phyloP scores from a whole-genome alignment of 192 early-diverging fungal genomes.

The Funneliformis geosporum region DNA sequence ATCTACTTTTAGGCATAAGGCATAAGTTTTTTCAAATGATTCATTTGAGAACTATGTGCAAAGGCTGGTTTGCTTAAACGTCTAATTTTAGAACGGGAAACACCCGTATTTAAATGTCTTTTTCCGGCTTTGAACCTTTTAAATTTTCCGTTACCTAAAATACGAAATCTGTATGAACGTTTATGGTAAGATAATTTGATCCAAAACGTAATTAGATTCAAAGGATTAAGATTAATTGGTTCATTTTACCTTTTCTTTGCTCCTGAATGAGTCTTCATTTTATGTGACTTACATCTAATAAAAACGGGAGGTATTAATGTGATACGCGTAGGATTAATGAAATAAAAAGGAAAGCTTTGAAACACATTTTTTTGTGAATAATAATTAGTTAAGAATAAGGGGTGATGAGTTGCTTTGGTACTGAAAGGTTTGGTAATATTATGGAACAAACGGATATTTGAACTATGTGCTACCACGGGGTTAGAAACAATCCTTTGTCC shows the following conservation, averaged over 20 bases:
- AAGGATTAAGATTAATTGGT: not conserved
- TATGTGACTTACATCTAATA: not conserved
- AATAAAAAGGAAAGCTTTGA: not conserved
- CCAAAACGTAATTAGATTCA: not conserved
- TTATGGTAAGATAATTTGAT: not conserved
- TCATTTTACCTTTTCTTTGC: slow-evolving; percentile 17
- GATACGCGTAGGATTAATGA: not conserved
- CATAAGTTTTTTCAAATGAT: slow-evolving; percentile 11
- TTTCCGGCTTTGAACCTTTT: slow-evolving; percentile 18
- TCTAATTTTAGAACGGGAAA: slow-evolving; percentile 5
- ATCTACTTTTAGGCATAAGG: slow-evolving; percentile 13
- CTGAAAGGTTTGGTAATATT: not conserved
- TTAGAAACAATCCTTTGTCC: not conserved
- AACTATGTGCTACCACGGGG: not conserved
- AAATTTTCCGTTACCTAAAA: not conserved
- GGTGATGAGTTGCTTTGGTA: not conserved
- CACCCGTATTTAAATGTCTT: slow-evolving; percentile 25
- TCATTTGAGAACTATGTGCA: slow-evolving; percentile 2
- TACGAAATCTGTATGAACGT: slow-evolving; percentile 2
- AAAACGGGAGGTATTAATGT: not conserved
- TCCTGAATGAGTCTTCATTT: slow-evolving; percentile 19
- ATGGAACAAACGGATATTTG: not conserved
- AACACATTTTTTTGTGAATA: not conserved
- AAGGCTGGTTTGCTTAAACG: not conserved
- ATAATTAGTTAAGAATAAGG: not conserved